Evolutionary conservation across 257 asterid genomes (phyloP), one percentile per base, ranked within the genome.

Genomic region (Przewalskia tangutica): DNA sequence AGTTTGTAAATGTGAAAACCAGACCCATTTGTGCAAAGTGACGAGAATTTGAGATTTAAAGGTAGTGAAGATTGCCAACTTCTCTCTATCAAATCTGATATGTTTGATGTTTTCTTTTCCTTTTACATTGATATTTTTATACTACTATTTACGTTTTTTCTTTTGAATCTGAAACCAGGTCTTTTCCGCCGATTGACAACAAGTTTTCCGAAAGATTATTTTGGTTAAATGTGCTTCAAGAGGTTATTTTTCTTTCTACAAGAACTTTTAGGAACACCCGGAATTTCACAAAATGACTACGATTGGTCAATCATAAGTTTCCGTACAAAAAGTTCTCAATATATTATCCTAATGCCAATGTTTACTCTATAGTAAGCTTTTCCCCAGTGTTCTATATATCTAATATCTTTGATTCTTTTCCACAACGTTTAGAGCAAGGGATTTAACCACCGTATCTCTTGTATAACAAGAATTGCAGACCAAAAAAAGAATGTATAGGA

Each of bases 1-100:
- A 73, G 79, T 73, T 73, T 73, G 79, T 73, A 73, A 50, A 73
- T 73, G 23, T 73, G 78, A 73, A 65, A 44, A 73, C 58, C 79
- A 73, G 38, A 73, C 14, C 20, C 8, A 6, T 46, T 46, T 73
- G 60, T 73, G 60, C 79, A 73, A 59, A 73, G 40, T 50, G 79
- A 50, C 79, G 5, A 20, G 79, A 48, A 50, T 50, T 73, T 50
- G 79, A 50, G 79, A 23, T 73, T 73, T 50, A 73, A 73, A 73
- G 62, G 44, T 50, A 50, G 79, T 50, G 38, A 16, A 73, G 79
- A 73, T 73, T 73, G 60, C 17, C 62, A 53, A 48, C 10, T 46
- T 65, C 73, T 34, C 71, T 64, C 48, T 17, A 17, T 16, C 56
- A 51, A 51, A 55, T 34, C 12, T 36, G 18, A 13, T 65, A 65